These are phyloP conservation scores for Epichloe hybrida DNA, from an alignment of 2,329 filamentous ascomycete genomes.

Conservation along the genomic window DNA sequence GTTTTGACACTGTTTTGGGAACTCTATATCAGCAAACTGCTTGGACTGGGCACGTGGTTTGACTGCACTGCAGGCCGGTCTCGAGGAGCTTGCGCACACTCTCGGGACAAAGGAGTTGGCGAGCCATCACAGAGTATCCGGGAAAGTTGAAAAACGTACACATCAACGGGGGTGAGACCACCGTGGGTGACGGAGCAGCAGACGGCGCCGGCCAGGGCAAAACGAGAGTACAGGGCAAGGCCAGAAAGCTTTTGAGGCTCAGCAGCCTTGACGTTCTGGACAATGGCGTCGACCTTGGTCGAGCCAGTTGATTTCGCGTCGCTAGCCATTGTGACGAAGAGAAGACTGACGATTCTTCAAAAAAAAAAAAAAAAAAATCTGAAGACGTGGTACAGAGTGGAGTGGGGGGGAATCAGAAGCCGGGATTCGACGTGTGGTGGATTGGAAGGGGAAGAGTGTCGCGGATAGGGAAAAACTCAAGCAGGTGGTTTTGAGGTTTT, in stretches of 20 bases:
- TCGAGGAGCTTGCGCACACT: neutral
- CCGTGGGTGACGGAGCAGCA: constrained; percentile 98
- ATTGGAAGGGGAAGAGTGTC: neutral
- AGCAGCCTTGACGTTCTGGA: constrained; percentile 27
- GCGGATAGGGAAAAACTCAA: neutral
- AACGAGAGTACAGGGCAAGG: constrained; percentile 76
- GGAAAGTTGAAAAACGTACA: constrained; percentile 57
- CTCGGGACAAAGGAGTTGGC: neutral
- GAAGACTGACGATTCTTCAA: neutral
- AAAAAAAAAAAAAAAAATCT: neutral
- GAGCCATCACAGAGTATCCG: neutral
- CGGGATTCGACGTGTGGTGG: constrained; percentile 1
- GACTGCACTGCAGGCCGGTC: neutral
- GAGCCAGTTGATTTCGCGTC: constrained; percentile 23
- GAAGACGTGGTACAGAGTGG: constrained; percentile 7
- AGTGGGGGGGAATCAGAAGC: too few species aligned
- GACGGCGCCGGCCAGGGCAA: constrained; percentile 92
- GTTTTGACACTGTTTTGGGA: constrained; percentile 65
- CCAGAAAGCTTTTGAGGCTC: constrained; percentile 31
- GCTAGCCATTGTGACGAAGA: constrained; percentile 29
- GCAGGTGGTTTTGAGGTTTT: neutral
- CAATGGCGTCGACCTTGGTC: constrained; percentile 31
- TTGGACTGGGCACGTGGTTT: neutral
- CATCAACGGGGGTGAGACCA: constrained; percentile 93
- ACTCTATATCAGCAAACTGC: neutral